Base-by-base conservation (phyloP, 2,329 filamentous ascomycete genomes). In the Xylaria multiplex region DNA sequence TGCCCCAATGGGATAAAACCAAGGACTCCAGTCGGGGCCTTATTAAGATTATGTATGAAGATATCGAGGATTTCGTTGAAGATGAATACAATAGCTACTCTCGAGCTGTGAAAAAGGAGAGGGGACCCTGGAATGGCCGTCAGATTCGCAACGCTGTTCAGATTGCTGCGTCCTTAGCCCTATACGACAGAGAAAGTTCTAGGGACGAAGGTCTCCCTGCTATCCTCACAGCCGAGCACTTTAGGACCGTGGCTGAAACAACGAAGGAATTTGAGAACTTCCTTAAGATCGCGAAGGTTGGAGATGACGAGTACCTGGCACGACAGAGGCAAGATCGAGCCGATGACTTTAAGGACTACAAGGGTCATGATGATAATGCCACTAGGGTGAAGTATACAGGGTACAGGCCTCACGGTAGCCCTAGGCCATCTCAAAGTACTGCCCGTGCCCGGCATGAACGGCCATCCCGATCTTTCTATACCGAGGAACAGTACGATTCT, bases 61-160 rank as follows among this genome's bases (percentile, higher is more conserved):
- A 59, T 2, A 59, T 59, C 9, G 56, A 59, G 14, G 56, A 50
- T 6, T 59, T 59, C 19, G n/a, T 59, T 6, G 1, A 8, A 1
- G 2, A 3, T 2, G 56, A 59, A 30, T 59, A 59, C 7, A 19
- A 19, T 6, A 43, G 13, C 0, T 48, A 48, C 19, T 48, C 45
- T 24, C 9, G n/a, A 11, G 22, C 45, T 55, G 65, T 13, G 9
- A 6, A 16, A 14, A 24, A 42, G 19, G 9, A 27, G 30, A 24
- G 56, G 7, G 56, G 56, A 2, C 45, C 56, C 2, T 74, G 71
- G 71, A 73, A 73, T 24, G 72, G 72, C 7, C 68, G 72, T 1
- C 71, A 73, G 48, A 72, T 74, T 22, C 68, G 72, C 16, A 74
- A 74, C 42, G 69, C 69, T 48, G 45, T 48, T 3, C 45, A 53